phyloP scores from a whole-genome alignment of 2,329 filamentous ascomycete species.

The Fusarium humuli region DNA sequence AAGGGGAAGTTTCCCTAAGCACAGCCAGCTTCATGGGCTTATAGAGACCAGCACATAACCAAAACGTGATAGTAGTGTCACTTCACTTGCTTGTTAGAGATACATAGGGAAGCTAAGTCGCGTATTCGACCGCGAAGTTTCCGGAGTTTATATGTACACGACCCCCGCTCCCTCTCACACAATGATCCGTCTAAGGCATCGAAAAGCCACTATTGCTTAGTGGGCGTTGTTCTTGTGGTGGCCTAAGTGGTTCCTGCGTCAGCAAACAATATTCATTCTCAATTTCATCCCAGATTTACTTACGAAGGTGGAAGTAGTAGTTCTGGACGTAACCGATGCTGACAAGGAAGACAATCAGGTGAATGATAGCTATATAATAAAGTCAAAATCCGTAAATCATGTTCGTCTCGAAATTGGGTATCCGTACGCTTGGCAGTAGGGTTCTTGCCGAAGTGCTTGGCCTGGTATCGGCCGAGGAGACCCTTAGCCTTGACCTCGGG shows the following conservation, averaged over 20 bases:
- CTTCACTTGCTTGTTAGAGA: slow-evolving; percentile 48
- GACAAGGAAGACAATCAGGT: slow-evolving; percentile 82
- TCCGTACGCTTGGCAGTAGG: slow-evolving; percentile 84
- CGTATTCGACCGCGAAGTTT: slow-evolving; percentile 52
- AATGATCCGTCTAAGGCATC: slow-evolving; percentile 41
- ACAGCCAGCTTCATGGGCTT: background rate
- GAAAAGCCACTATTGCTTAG: slow-evolving; percentile 63
- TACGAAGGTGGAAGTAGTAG: slow-evolving; percentile 99
- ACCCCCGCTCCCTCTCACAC: slow-evolving; percentile 45
- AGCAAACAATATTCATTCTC: slow-evolving; percentile 20
- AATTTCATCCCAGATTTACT: slow-evolving; percentile 57
- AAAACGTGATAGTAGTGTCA: slow-evolving; percentile 38
- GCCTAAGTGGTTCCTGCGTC: slow-evolving; percentile 65
- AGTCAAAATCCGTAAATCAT: slow-evolving; percentile 28
- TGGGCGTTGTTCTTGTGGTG: slow-evolving; percentile 99
- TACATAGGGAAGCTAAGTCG: slow-evolving; percentile 53
- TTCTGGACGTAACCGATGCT: slow-evolving; percentile 93
- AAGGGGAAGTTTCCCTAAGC: background rate
- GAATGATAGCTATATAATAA: slow-evolving; percentile 78
- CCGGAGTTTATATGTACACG: slow-evolving; percentile 59
- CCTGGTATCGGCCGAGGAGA: slow-evolving; percentile 88
- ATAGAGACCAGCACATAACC: background rate
- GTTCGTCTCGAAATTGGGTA: slow-evolving; percentile 42
- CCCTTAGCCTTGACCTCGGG: slow-evolving; percentile 86
- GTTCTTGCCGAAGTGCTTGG: slow-evolving; percentile 96